Percentiles rank a stretch among this genome's conserved stretches.
These are phyloP conservation scores for Biscutella auriculata DNA, from an alignment of 441 rosid species.

Conservation along the genomic window DNA sequence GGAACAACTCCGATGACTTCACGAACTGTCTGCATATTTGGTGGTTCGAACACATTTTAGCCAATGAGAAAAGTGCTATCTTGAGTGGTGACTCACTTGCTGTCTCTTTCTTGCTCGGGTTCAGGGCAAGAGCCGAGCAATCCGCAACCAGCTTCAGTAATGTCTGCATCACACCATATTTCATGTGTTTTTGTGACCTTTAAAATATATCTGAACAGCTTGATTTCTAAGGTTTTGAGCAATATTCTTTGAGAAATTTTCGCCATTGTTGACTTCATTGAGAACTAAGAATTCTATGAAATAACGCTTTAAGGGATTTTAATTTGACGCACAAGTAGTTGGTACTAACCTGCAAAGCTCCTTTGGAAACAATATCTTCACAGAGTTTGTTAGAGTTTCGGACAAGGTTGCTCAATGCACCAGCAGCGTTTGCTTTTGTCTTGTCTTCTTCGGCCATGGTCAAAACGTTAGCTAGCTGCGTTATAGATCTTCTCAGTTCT, in stretches of 20 bases:
- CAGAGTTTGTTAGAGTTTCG: conserved; percentile 88
- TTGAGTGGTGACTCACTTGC: conserved; percentile 77
- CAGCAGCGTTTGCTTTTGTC: conserved; percentile 96
- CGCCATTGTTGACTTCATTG: no score
- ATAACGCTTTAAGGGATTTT: no score
- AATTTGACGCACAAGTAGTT: no score
- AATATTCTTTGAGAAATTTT: no score
- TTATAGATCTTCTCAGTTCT: conserved; percentile 78
- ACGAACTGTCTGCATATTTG: conserved; percentile 65
- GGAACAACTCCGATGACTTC: conserved; percentile 65
- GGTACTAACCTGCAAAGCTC: conserved; percentile 81
- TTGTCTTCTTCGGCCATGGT: conserved; percentile 84
- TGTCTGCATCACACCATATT: no score
- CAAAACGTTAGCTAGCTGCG: conserved; percentile 66
- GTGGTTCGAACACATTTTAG: conserved; percentile 79
- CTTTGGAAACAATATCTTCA: conserved; percentile 80
- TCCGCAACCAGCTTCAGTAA: conserved; percentile 67
- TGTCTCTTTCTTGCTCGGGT: conserved; percentile 61
- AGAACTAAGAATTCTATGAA: no score
- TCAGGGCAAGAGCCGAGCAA: conserved; percentile 59
- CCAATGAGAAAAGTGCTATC: conserved; percentile 89
- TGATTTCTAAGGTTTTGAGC: no score
- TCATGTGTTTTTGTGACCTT: no score
- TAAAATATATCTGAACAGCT: no score
- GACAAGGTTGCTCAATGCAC: conserved; percentile 93